These are phyloP conservation scores for Picochlorum sp. DNA, from an alignment of 139 green algal genomes.

Conservation along the genomic window DNA sequence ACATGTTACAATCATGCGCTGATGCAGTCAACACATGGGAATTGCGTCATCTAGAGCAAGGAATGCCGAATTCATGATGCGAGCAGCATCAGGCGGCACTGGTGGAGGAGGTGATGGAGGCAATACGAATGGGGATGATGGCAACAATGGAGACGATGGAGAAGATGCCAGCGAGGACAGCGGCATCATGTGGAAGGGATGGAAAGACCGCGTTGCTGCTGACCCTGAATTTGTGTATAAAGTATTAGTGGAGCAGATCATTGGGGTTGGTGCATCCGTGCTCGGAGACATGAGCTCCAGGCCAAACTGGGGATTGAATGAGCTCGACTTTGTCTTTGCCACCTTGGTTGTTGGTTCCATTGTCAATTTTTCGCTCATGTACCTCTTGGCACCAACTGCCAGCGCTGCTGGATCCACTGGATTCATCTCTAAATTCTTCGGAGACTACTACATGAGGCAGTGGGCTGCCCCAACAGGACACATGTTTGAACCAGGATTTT, in stretches of 20 bases:
- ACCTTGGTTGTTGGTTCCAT: constrained; percentile 91
- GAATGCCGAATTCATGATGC: no score
- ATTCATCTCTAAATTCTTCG: constrained; percentile 52
- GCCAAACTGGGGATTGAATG: constrained; percentile 91
- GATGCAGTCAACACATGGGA: no score
- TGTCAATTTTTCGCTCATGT: constrained; percentile 95
- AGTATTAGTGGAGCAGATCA: constrained; percentile 86
- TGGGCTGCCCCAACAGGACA: constrained; percentile 76
- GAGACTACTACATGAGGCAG: constrained; percentile 51
- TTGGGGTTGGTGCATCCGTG: constrained; percentile 85
- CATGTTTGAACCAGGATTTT: constrained; percentile 85
- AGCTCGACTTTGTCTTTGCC: constrained; percentile 97
- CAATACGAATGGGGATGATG: constrained; percentile 10
- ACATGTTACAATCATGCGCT: no score
- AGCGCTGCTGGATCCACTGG: constrained; percentile 27
- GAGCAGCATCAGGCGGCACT: background rate
- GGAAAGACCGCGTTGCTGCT: constrained; percentile 72
- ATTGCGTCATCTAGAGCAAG: no score
- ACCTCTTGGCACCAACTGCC: constrained; percentile 76
- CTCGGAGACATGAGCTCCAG: constrained; percentile 87
- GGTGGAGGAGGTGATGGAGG: constrained; percentile 10
- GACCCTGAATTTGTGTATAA: constrained; percentile 89
- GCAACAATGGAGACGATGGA: background rate
- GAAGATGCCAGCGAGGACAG: background rate
- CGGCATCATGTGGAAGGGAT: constrained; percentile 61